Conservation (phyloP, 2,329 filamentous ascomycete genomes). For the Tolypocladium nubicola region DNA sequence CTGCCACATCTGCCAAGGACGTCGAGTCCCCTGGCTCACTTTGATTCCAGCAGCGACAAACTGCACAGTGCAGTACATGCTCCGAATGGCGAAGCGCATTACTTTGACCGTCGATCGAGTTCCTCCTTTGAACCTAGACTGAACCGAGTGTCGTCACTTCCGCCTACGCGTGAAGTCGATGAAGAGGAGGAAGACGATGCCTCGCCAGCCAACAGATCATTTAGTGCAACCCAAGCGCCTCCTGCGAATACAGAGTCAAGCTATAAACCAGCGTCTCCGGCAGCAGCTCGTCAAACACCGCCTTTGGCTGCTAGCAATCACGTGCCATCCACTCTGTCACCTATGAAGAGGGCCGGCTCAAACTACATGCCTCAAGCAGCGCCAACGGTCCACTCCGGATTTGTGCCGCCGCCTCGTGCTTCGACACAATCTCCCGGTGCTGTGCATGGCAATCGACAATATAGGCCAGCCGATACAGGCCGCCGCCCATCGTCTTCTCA, state of each 20-base stretch:
- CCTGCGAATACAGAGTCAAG: constrained; percentile 19
- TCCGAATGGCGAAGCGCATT: constrained; percentile 26
- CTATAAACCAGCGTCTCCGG: constrained; percentile 26
- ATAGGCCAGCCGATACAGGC: constrained; percentile 27
- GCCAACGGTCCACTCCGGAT: constrained; percentile 24
- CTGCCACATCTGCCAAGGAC: constrained; percentile 52
- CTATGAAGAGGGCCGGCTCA: constrained; percentile 42
- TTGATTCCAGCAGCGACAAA: constrained; percentile 40
- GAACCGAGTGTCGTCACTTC: constrained; percentile 45
- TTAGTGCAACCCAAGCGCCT: constrained; percentile 13
- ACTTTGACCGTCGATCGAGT: constrained; percentile 36
- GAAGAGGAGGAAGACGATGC: constrained; percentile 36
- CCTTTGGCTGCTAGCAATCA: constrained; percentile 30
- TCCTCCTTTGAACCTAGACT: constrained; percentile 45
- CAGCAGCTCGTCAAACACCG: constrained; percentile 33
- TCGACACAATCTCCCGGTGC: constrained; percentile 53
- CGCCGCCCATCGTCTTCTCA: constrained; percentile 46
- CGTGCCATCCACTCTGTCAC: constrained; percentile 37
- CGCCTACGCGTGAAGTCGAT: constrained; percentile 51
- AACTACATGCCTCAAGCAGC: constrained; percentile 36
- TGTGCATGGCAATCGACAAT: constrained; percentile 26
- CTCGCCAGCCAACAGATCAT: constrained; percentile 12
- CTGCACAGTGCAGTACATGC: constrained; percentile 9
- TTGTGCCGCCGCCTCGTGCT: constrained; percentile 46
- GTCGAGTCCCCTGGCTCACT: constrained; percentile 55